Evolutionary conservation across 139 green algal genomes (phyloP).

Genomic region (Chlorella sp.): DNA sequence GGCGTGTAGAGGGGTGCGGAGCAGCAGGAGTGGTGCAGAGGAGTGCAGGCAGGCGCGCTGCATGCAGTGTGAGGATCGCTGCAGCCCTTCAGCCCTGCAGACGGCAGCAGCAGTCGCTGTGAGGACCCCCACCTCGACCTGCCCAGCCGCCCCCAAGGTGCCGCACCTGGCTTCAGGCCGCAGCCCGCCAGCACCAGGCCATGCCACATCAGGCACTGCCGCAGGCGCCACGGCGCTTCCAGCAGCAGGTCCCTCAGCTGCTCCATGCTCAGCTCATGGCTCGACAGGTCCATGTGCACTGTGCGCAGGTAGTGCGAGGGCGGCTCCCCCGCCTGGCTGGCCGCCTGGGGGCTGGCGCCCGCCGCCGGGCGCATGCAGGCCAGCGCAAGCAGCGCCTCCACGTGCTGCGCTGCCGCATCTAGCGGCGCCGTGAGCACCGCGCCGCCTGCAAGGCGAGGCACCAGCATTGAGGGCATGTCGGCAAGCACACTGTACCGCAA

Average conservation of each 20-base stretch:
- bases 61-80: too few species aligned
- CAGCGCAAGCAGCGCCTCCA: background rate
- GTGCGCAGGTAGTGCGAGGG: background rate
- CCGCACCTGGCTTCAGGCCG: slow-evolving; percentile 20
- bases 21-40: background rate
- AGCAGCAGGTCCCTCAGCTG: slow-evolving; percentile 5
- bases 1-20: too few species aligned
- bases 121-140: too few species aligned
- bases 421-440: background rate
- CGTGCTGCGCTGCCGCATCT: background rate
- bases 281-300: slow-evolving; percentile 15
- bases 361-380: background rate
- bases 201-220: background rate
- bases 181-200: slow-evolving; percentile 20
- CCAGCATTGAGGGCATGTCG: too few species aligned
- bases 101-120: too few species aligned
- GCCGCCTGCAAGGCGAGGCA: background rate
- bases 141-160: too few species aligned
- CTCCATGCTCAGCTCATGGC: background rate
- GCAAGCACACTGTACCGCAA: too few species aligned
- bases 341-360: too few species aligned
- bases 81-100: too few species aligned
- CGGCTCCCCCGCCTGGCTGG: too few species aligned
- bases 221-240: background rate
- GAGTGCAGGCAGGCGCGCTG: too few species aligned